These are phyloP conservation scores for Lobosporangium transversale DNA, from an alignment of 192 early-diverging fungal species.

Conservation along the genomic window DNA sequence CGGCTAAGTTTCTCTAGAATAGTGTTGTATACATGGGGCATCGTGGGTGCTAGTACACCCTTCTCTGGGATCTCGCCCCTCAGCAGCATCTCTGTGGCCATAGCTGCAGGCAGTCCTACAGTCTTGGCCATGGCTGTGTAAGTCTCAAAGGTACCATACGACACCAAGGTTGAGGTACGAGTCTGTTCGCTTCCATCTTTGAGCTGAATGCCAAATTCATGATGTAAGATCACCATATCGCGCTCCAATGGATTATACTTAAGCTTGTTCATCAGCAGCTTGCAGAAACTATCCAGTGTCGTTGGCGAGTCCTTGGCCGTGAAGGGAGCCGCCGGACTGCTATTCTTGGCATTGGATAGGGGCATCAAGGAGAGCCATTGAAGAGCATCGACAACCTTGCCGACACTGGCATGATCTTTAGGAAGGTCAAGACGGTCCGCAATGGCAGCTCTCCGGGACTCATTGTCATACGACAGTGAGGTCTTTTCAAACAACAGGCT, in stretches of 20 bases:
- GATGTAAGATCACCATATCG: conserved; percentile 94
- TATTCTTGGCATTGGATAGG: conserved; percentile 3
- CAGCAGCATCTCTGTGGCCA: conserved; percentile 75
- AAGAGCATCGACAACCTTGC: conserved; percentile 64
- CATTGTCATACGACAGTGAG: conserved; percentile 17
- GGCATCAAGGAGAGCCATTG: conserved; percentile 61
- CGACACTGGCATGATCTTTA: conserved; percentile 56
- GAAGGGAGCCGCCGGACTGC: conserved; percentile 10
- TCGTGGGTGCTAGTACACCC: conserved; percentile 75
- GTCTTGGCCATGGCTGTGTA: conserved; percentile 87
- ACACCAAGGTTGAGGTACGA: conserved; percentile 74
- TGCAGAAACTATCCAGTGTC: conserved; percentile 85
- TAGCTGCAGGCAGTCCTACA: conserved; percentile 82
- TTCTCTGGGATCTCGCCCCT: conserved; percentile 60
- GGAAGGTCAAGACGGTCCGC: conserved; percentile 53
- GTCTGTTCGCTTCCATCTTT: conserved; percentile 69
- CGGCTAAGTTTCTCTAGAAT: conserved; percentile 70
- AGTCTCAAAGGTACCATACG: conserved; percentile 69
- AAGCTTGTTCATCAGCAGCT: conserved; percentile 79
- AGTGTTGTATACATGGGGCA: conserved; percentile 76
- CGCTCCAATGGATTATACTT: conserved; percentile 82
- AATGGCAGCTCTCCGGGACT: conserved; percentile 40
- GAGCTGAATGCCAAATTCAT: conserved; percentile 89
- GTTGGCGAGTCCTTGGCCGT: conserved; percentile 56
- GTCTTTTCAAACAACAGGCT: conserved; percentile 45